A percentile compares a stretch with the other conserved stretches of the same genome.
phyloP scores from a whole-genome alignment of 208 protist species.

The Trypanosomatidae sp. region DNA sequence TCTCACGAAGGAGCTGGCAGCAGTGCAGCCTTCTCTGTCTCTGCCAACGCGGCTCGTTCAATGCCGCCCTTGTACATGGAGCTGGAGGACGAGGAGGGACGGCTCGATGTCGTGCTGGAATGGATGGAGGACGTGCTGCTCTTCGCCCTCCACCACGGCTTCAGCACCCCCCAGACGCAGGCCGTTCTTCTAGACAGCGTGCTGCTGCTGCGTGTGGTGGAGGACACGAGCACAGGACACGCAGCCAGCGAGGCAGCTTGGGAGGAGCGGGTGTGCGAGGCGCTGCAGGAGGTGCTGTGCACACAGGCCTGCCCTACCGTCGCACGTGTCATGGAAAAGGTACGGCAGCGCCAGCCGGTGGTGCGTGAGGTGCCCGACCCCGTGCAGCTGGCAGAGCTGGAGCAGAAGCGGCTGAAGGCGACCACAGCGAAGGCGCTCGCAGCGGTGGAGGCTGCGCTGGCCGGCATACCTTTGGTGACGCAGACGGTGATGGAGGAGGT shows the following conservation, averaged over 20 bases:
- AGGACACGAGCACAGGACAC: constrained; percentile 7
- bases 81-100: constrained; percentile 36
- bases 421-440: constrained; percentile 52
- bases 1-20: background rate
- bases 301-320: constrained; percentile 51
- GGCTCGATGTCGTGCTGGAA: constrained; percentile 52
- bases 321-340: constrained; percentile 36
- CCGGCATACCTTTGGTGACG: constrained; percentile 31
- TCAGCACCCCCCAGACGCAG: constrained; percentile 56
- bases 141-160: constrained; percentile 40
- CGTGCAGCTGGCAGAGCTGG: constrained; percentile 34
- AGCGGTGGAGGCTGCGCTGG: constrained; percentile 39
- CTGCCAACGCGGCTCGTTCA: too few relatives aligned
- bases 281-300: constrained; percentile 40
- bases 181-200: constrained; percentile 64
- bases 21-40: too few relatives aligned
- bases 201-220: constrained; percentile 44
- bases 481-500: constrained; percentile 33
- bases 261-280: constrained; percentile 29
- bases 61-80: constrained; percentile 28
- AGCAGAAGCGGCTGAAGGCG: constrained; percentile 43
- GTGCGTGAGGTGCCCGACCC: constrained; percentile 48
- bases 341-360: constrained; percentile 22
- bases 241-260: constrained; percentile 10
- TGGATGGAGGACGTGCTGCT: constrained; percentile 77